A percentile compares a stretch with the other conserved stretches of the same genome.
Evolutionary conservation across 2,329 filamentous ascomycete genomes (phyloP).

Genomic region (Ustilaginoidea virens): DNA sequence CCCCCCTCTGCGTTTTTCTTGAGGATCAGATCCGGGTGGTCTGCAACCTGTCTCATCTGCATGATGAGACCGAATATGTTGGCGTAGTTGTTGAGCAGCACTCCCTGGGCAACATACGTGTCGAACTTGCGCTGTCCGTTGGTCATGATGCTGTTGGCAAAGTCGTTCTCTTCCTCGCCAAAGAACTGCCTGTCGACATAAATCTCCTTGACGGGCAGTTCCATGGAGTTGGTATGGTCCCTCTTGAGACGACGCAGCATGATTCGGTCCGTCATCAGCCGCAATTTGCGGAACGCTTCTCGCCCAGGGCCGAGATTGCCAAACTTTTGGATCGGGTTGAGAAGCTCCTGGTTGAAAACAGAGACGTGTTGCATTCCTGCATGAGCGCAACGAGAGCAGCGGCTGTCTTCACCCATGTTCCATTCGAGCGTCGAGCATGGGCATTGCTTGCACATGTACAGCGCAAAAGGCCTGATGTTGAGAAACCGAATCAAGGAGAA

Average conservation of each 20-base stretch:
- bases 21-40: slow-evolving; percentile 86
- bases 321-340: slow-evolving; percentile 62
- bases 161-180: slow-evolving; percentile 88
- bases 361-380: slow-evolving; percentile 28
- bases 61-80: slow-evolving; percentile 98
- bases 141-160: slow-evolving; percentile 90
- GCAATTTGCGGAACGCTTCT: slow-evolving; percentile 64
- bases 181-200: slow-evolving; percentile 92
- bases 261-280: slow-evolving; percentile 77
- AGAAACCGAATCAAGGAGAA: slow-evolving; percentile 90
- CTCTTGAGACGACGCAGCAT: slow-evolving; percentile 94
- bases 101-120: slow-evolving; percentile 86
- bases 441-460: slow-evolving; percentile 87
- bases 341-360: slow-evolving; percentile 85
- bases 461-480: slow-evolving; percentile 74
- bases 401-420: slow-evolving; percentile 56
- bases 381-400: slow-evolving; percentile 48
- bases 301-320: slow-evolving; percentile 47
- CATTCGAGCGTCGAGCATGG: slow-evolving; percentile 71
- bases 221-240: slow-evolving; percentile 88
- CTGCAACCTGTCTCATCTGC: slow-evolving; percentile 97
- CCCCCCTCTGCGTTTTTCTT: slow-evolving; percentile 77
- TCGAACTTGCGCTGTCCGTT: slow-evolving; percentile 81
- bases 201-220: slow-evolving; percentile 88
- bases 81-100: slow-evolving; percentile 93